Conservation (phyloP, 164 flowering plant species). For the Chimonanthus praecox region DNA sequence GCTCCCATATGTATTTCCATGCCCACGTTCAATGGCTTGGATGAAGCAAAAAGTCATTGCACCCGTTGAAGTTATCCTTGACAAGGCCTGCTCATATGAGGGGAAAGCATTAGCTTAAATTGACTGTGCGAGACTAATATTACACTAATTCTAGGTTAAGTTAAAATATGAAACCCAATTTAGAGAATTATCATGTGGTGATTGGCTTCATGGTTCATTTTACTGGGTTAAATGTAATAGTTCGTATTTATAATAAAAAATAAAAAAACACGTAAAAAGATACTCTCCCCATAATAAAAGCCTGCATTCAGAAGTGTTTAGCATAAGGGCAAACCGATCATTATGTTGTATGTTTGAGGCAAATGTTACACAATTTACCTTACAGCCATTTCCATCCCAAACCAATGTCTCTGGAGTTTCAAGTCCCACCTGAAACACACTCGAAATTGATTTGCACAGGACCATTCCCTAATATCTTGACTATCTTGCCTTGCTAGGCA, state of each 20-base stretch:
- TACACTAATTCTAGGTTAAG: not conserved
- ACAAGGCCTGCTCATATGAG: conserved; percentile 51
- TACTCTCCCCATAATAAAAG: no score
- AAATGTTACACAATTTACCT: not conserved
- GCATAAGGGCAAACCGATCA: not conserved
- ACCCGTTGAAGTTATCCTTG: conserved; percentile 82
- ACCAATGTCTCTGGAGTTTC: not conserved
- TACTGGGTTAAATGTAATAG: not conserved
- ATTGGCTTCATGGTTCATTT: not conserved
- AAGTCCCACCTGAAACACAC: not conserved
- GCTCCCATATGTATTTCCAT: conserved; percentile 73
- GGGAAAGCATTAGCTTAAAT: not conserved
- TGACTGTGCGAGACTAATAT: not conserved
- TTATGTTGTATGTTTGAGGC: not conserved
- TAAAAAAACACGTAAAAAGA: not conserved
- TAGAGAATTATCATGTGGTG: not conserved
- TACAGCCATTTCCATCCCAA: not conserved
- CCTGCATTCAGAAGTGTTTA: no score
- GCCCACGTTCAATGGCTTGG: conserved; percentile 81
- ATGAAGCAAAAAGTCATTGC: conserved; percentile 93
- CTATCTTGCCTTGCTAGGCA: not conserved
- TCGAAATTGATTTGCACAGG: not conserved
- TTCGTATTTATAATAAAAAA: no score
- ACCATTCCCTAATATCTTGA: not conserved
- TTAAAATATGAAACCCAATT: no score